Evolutionary conservation across 345 rosid species (phyloP), one percentile per base, ranked within the genome.

Genomic region (Balakata baccata): DNA sequence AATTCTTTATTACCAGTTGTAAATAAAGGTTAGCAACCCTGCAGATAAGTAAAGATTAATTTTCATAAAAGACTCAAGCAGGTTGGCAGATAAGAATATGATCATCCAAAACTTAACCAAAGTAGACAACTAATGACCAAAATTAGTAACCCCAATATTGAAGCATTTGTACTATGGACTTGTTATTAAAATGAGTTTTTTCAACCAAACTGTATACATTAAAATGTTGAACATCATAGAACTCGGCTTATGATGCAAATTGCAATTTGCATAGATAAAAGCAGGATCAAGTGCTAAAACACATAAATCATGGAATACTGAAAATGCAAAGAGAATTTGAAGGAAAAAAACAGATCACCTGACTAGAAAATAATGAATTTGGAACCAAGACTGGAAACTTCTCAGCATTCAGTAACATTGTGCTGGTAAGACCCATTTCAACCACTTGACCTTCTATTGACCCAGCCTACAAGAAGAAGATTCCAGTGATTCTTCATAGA

Each of bases 351-450:
- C 64, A 58, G 47, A 67, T 76, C 59, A 92, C 99, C 98, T 95
- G 99, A 75, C 99, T 92, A 49, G 97, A 95, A 83, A 95, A 90
- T 80, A 92, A 75, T 25, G 99, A 88, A 86, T 95, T 95, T 22
- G 98, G 99, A 81, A 95, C 97, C 71, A 87, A 52, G 66, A 89
- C 94, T 2, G 96, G 94, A 76, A 90, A 95, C 53, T 86, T 90
- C 81, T 95, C 98, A 18, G 94, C 85, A 73, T 78, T 92, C 60
- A 92, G 78, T 81, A 95, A 84, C 41, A 88, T 85, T 52, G 98
- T 92, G 63, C 89, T 86, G 11, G 93, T 89, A 61, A 95, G 94
- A 69, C 98, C 98, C 90, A 92, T 90, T 75, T 90, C 97, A 51
- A 90, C 86, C 70, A 95, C 99, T 71, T 92, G 97, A 66, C 98